Evolutionary conservation across 1,139 yeast genomes (phyloP).

Genomic region (Kodamaea derodonti): DNA sequence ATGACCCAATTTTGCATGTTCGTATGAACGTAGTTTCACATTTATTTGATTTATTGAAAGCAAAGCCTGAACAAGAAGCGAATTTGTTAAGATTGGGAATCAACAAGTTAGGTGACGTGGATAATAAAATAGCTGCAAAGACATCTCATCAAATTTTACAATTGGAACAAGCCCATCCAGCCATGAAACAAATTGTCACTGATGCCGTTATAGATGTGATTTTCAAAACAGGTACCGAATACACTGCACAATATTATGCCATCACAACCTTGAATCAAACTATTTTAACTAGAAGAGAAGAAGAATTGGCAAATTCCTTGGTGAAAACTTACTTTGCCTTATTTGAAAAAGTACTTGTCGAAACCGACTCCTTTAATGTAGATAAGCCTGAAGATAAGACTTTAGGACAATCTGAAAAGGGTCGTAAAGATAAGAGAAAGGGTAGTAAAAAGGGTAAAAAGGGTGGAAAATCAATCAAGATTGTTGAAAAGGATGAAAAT

Average conservation of each 20-base stretch:
- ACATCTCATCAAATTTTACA: slow-evolving; percentile 79
- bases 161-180: slow-evolving; percentile 90
- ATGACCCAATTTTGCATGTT: slow-evolving; percentile 90
- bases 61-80: slow-evolving; percentile 96
- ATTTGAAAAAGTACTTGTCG: slow-evolving; percentile 77
- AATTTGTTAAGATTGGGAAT: slow-evolving; percentile 85
- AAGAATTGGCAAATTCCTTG: slow-evolving; percentile 72
- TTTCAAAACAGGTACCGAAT: slow-evolving; percentile 72
- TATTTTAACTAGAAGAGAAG: slow-evolving; percentile 73
- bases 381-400: slow-evolving; percentile 40
- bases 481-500: slow-evolving; percentile 58
- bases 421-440: slow-evolving; percentile 52
- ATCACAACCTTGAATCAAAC: slow-evolving; percentile 89
- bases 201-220: slow-evolving; percentile 79
- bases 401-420: slow-evolving; percentile 42
- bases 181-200: slow-evolving; percentile 80
- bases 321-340: slow-evolving; percentile 82
- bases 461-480: slow-evolving; percentile 78
- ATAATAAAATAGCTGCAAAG: slow-evolving; percentile 85
- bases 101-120: slow-evolving; percentile 90
- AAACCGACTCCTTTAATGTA: slow-evolving; percentile 47
- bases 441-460: slow-evolving; percentile 53
- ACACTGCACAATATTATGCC: slow-evolving; percentile 86
- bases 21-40: slow-evolving; percentile 74
- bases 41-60: slow-evolving; percentile 72